Base-by-base conservation (phyloP, 2,329 filamentous ascomycete genomes). In the Cadophora malorum region DNA sequence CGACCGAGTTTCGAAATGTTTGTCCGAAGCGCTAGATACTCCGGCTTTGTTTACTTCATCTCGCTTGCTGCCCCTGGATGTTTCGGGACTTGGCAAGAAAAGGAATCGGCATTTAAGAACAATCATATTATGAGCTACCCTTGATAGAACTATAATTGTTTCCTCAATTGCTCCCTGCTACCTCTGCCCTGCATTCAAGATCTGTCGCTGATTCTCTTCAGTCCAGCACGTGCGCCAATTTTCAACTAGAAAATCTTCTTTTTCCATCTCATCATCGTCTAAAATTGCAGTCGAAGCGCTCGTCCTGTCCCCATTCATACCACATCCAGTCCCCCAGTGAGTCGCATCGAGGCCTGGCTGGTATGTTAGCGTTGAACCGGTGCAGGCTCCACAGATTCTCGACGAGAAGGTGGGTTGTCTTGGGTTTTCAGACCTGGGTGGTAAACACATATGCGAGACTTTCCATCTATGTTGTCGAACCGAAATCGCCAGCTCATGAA, bases 31-130 rank as follows among this genome's bases (percentile, higher is more conserved):
- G 28, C 23, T 56, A 14, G n/a, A 38, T 58, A 25, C 31, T 58
- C 56, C 21, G 14, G 16, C 28, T 55, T 59, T 59, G 21, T 59
- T 59, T 59, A 59, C 56, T 59, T 59, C 33, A 25, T 45, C 56
- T 59, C 56, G 56, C 56, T 59, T 59, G 35, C 21, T 35, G 56
- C 21, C 56, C 35, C 35, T 45, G 45, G 10, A 38, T 38, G 35
- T 19, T 45, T 45, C 41, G 14, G 8, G 2, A 45, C 41, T 45
- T 45, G 41, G 41, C 14, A 16, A 45, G 41, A 19, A 16, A 19
- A 16, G 3, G 41, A 45, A 1, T 19, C 41, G 16, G 16, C 28
- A 14, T 45, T 19, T 45, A 19, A 45, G 14, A 16, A 5, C 6
- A 5, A 2, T 19, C 41, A 45, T 19, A 14, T 19, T 45, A 14